These are phyloP conservation scores for Lactarius sp. DNA, from an alignment of 768 basidiomycete species.

Conservation along the genomic window DNA sequence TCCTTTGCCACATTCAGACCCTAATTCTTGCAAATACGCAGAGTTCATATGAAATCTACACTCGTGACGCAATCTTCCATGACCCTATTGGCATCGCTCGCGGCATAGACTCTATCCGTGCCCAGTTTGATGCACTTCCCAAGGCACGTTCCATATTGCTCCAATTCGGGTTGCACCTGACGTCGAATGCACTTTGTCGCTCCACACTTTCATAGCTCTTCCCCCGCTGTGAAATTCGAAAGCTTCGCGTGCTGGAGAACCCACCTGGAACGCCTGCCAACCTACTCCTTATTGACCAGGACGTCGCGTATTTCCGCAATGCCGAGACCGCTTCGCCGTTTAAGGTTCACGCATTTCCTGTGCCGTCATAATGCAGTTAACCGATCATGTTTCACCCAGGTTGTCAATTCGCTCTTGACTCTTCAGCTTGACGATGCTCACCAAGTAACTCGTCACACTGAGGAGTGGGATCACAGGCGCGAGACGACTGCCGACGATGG, in stretches of 20 bases:
- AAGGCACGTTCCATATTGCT: slow-evolving; percentile 32
- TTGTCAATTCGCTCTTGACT: slow-evolving; percentile 41
- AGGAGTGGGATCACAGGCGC: slow-evolving; percentile 43
- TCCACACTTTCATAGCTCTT: slow-evolving; percentile 34
- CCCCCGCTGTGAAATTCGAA: slow-evolving; percentile 39
- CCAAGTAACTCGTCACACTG: slow-evolving; percentile 38
- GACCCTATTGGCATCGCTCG: slow-evolving; percentile 44
- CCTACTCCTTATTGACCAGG: slow-evolving; percentile 43
- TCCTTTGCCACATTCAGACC: background rate
- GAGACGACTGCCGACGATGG: slow-evolving; percentile 38
- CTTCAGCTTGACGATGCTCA: slow-evolving; percentile 37
- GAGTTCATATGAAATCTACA: slow-evolving; percentile 43
- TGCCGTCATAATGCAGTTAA: background rate
- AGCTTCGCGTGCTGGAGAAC: slow-evolving; percentile 40
- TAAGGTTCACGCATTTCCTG: slow-evolving; percentile 32
- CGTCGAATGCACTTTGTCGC: background rate
- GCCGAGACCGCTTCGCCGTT: slow-evolving; percentile 36
- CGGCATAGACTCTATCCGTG: slow-evolving; percentile 38
- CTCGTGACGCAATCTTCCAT: slow-evolving; percentile 38
- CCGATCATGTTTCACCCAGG: slow-evolving; percentile 21
- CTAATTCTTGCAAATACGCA: slow-evolving; percentile 15
- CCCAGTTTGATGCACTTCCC: slow-evolving; percentile 42
- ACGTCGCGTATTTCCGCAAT: slow-evolving; percentile 43
- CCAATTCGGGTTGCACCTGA: background rate
- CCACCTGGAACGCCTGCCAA: slow-evolving; percentile 36